Conservation (phyloP, 352 stramenopile genomes). For the Phytophthora citricola region DNA sequence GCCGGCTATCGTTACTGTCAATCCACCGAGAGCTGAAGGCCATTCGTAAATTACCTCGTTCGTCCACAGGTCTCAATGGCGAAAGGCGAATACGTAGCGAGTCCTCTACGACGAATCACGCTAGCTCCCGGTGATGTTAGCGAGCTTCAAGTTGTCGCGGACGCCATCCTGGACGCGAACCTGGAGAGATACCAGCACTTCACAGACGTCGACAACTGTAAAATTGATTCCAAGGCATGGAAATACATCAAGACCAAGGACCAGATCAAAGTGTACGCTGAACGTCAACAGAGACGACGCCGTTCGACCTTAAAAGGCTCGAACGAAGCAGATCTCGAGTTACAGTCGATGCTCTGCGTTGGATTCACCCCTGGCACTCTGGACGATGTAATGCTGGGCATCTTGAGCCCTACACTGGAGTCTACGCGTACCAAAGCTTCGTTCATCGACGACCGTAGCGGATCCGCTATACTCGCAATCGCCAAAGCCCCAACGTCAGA, state of each 20-base stretch:
- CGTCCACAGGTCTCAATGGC: constrained; percentile 18
- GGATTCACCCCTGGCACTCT: constrained; percentile 36
- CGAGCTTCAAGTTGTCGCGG: constrained; percentile 31
- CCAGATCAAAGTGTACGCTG: constrained; percentile 31
- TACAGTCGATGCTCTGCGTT: constrained; percentile 41
- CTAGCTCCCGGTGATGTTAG: constrained; percentile 20
- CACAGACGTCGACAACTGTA: constrained; percentile 18
- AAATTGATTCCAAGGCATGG: constrained; percentile 32
- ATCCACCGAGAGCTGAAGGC: constrained; percentile 21
- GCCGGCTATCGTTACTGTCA: constrained; percentile 15
- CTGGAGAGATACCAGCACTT: constrained; percentile 35
- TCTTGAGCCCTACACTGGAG: constrained; percentile 41
- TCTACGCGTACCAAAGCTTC: constrained; percentile 36
- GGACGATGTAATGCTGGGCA: constrained; percentile 53
- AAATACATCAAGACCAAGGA: constrained; percentile 43
- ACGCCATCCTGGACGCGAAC: constrained; percentile 37
- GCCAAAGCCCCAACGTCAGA: constrained; percentile 47
- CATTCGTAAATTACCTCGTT: constrained; percentile 25
- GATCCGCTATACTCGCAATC: constrained; percentile 50
- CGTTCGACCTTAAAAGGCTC: constrained; percentile 1
- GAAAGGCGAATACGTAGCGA: constrained; percentile 32
- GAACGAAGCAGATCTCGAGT: constrained; percentile 5
- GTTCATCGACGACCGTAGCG: constrained; percentile 42
- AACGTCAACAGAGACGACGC: constrained; percentile 26
- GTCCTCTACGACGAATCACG: constrained; percentile 31